A percentile compares a stretch with the other conserved stretches of the same genome.
These are phyloP conservation scores for Saitozyma sp. DNA, from an alignment of 768 basidiomycete species.

Conservation along the genomic window DNA sequence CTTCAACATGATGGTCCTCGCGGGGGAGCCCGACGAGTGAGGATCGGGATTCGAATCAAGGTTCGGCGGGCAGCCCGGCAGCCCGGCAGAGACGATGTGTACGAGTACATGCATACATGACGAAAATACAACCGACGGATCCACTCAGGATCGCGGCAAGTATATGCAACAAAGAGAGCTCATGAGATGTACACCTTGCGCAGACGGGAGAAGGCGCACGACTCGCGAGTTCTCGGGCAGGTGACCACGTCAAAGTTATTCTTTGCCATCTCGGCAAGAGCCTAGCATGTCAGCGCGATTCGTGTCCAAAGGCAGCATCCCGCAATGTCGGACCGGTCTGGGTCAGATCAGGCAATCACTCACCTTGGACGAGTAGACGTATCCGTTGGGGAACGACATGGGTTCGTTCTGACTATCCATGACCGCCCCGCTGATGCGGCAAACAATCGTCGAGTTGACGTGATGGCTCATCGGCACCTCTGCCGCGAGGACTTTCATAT, in stretches of 20 bases:
- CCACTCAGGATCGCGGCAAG: no score
- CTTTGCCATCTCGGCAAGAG: slow-evolving; percentile 80
- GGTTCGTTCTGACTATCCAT: slow-evolving; percentile 95
- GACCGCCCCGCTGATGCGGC: slow-evolving; percentile 82
- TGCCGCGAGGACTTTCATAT: slow-evolving; percentile 71
- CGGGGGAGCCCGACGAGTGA: slow-evolving; percentile 34
- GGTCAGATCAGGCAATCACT: slow-evolving; percentile 35
- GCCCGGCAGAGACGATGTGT: background rate
- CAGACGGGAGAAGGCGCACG: slow-evolving; percentile 66
- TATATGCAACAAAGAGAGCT: background rate
- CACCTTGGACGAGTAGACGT: slow-evolving; percentile 92
- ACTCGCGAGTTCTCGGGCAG: slow-evolving; percentile 72
- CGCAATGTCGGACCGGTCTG: background rate
- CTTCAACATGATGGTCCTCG: slow-evolving; percentile 70
- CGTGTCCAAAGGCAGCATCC: background rate
- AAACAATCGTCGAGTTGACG: slow-evolving; percentile 92
- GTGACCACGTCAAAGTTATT: slow-evolving; percentile 76
- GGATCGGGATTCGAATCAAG: background rate
- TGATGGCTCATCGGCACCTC: slow-evolving; percentile 93
- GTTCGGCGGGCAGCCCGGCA: background rate
- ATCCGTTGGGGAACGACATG: slow-evolving; percentile 84
- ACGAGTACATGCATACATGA: slow-evolving; percentile 3
- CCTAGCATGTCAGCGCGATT: slow-evolving; percentile 56
- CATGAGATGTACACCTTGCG: slow-evolving; percentile 89
- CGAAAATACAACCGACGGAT: slow-evolving; percentile 1